phyloP scores from a whole-genome alignment of 345 rosid genomes.

The Rubroshorea leprosula region DNA sequence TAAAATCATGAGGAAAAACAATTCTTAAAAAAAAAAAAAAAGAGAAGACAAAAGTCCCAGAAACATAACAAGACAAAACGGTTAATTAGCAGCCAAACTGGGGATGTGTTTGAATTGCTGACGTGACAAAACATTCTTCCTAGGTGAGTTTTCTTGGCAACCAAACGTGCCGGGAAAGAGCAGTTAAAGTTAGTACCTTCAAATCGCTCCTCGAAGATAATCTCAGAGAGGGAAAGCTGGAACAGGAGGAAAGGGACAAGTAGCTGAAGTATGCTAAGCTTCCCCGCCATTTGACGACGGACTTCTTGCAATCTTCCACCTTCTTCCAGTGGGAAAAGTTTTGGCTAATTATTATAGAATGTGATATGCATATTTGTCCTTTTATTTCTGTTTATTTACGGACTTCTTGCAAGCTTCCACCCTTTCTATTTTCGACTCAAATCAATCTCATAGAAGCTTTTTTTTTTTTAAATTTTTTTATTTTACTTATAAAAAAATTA shows the following conservation, averaged over 20 bases:
- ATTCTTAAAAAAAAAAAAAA: background rate
- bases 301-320: background rate
- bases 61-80: background rate
- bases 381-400: background rate
- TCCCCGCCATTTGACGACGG: background rate
- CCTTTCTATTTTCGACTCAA: no score
- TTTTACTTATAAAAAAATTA: no score
- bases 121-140: background rate
- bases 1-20: background rate
- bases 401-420: no score
- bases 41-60: no score
- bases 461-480: no score
- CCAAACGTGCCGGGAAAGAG: background rate
- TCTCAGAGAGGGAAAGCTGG: constrained; percentile 30
- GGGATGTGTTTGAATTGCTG: background rate
- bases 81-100: constrained; percentile 1
- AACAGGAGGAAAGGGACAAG: constrained; percentile 8
- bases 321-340: background rate
- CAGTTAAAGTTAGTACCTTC: constrained; percentile 23
- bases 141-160: background rate
- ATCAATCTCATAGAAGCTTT: no score
- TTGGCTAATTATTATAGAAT: constrained; percentile 7
- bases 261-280: background rate
- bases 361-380: background rate
- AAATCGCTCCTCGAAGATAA: constrained; percentile 42